These are phyloP conservation scores for Colletotrichum caudatum DNA, from an alignment of 2,329 filamentous ascomycete species.

Conservation along the genomic window DNA sequence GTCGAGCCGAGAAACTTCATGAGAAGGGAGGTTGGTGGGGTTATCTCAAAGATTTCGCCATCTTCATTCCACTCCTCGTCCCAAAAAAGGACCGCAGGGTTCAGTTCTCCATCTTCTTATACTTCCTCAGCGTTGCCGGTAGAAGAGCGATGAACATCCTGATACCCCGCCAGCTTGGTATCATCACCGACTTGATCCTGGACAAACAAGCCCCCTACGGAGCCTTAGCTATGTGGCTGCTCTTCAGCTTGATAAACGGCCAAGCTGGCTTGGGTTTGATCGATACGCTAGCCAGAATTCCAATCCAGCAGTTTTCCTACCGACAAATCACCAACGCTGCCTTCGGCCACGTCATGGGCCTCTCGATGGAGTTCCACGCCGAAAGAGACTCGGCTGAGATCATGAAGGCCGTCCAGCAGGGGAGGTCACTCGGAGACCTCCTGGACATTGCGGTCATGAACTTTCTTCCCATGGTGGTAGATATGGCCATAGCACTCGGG, in stretches of 20 bases:
- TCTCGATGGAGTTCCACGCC: constrained; percentile 78
- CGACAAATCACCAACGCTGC: constrained; percentile 69
- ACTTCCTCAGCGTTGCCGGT: constrained; percentile 44
- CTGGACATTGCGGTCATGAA: constrained; percentile 71
- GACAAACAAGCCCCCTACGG: constrained; percentile 35
- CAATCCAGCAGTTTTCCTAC: constrained; percentile 57
- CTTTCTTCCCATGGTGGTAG: constrained; percentile 71
- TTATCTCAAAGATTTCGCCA: constrained; percentile 49
- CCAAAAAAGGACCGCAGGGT: constrained; percentile 49
- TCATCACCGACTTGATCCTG: constrained; percentile 49
- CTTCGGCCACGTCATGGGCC: constrained; percentile 75
- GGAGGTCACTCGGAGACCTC: constrained; percentile 68
- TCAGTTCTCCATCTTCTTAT: constrained; percentile 47
- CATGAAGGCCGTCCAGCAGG: constrained; percentile 74
- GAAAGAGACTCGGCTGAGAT: constrained; percentile 74
- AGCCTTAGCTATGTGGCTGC: constrained; percentile 22
- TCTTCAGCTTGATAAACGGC: constrained; percentile 4
- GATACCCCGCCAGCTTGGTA: constrained; percentile 50
- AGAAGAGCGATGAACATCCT: constrained; percentile 48
- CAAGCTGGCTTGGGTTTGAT: constrained; percentile 42
- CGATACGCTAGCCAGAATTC: constrained; percentile 48
- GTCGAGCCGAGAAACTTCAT: constrained; percentile 46
- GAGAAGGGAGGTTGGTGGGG: constrained; percentile 49
- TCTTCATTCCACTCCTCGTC: constrained; percentile 49
- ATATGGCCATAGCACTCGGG: constrained; percentile 70